Evolutionary conservation across 352 stramenopile genomes (phyloP).

Genomic region (Pythium apleroticum): DNA sequence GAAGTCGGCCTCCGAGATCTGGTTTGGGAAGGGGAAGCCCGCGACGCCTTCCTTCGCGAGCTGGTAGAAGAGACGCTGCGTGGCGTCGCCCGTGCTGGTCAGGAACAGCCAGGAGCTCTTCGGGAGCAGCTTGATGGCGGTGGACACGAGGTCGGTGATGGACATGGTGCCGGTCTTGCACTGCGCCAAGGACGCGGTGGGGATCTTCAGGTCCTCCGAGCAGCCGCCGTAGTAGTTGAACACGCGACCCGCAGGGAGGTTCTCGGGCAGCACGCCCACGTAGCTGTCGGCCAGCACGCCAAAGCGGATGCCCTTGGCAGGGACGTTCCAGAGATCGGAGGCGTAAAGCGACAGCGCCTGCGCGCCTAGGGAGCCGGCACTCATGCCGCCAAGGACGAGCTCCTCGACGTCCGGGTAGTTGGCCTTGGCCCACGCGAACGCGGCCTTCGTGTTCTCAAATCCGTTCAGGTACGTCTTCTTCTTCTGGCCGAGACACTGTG

Average conservation of each 20-base stretch:
- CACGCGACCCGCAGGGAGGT: constrained; percentile 39
- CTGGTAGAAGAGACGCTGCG: constrained; percentile 65
- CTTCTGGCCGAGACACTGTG: constrained; percentile 47
- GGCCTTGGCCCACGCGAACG: constrained; percentile 20
- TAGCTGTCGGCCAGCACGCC: constrained; percentile 61
- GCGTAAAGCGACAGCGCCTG: constrained; percentile 47
- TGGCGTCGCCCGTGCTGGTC: constrained; percentile 51
- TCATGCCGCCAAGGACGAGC: constrained; percentile 21
- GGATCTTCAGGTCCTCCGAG: constrained; percentile 39
- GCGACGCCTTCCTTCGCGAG: constrained; percentile 46
- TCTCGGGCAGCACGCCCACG: constrained; percentile 46
- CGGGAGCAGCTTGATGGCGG: constrained; percentile 43
- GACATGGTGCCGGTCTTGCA: constrained; percentile 49
- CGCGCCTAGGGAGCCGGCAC: constrained; percentile 42
- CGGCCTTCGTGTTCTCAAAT: constrained; percentile 20
- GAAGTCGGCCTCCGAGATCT: constrained; percentile 54
- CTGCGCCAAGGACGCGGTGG: constrained; percentile 25
- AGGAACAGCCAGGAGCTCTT: constrained; percentile 59
- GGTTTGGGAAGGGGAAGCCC: constrained; percentile 48
- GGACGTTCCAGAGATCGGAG: constrained; percentile 47
- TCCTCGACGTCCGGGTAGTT: constrained; percentile 25
- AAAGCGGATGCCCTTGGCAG: constrained; percentile 41
- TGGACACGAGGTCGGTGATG: constrained; percentile 39
- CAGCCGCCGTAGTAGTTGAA: constrained; percentile 59
- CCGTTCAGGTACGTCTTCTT: constrained; percentile 31